Base-by-base conservation (phyloP, 179 eudicot genomes). In the Sideroxylon spinosum region DNA sequence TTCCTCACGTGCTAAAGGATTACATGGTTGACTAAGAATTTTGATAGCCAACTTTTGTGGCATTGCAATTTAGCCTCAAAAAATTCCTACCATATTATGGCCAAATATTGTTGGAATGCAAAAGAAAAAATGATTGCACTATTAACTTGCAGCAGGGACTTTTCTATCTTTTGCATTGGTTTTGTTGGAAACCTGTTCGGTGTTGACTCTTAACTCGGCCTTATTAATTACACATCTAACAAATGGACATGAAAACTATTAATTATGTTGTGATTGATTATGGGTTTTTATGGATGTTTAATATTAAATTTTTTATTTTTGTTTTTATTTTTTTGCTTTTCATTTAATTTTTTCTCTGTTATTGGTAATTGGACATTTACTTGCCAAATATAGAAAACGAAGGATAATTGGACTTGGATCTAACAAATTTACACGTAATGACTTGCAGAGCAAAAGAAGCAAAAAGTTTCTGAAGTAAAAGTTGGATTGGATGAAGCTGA, bases 401-500 rank as follows among this genome's bases (percentile, higher is more conserved):
- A 28, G 49, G 46, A 55, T 17, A 19, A 53, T 55, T 72, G 63
- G 49, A 28, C n/a, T n/a, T 28, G 19, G 60, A 26, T 50, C 26
- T 48, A 8, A 65, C 52, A 63, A 66, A 66, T 32, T 32, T 7
- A 22, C 32, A 32, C 68, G 37, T 26, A 46, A 20, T 67, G 66
- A 32, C 67, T 71, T 88, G 85, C 90, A 90, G 94, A 90, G 84
- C 90, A 82, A 81, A 90, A 90, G 87, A 89, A 90, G 84, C 92
- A 90, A 81, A 90, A 87, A 76, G 67, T 90, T 62, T 78, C 82
- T 37, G 92, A 90, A 84, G 78, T 85, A 56, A 85, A 82, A 78
- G 66, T 81, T 68, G 92, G 88, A 57, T 48, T 90, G 28, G 89
- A 90, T 78, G 90, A 89, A 70, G 92, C 94, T 0, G 94, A 90